Evolutionary conservation across 2,329 filamentous ascomycete genomes (phyloP).

Genomic region (Zopfia rhizophila): DNA sequence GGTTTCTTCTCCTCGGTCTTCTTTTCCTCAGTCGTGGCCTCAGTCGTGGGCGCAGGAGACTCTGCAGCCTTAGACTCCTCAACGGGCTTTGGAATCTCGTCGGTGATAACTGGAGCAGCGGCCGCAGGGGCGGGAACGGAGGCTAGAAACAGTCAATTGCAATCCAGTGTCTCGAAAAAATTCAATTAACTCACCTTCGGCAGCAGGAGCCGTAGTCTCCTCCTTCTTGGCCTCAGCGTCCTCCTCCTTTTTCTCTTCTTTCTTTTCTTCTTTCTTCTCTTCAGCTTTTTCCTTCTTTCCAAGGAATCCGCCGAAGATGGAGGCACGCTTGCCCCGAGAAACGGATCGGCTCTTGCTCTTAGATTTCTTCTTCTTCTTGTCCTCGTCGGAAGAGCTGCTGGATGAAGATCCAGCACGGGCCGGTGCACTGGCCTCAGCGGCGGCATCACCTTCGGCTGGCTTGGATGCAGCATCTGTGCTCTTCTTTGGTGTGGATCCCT

Average conservation of each 20-base stretch:
- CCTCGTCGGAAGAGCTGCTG: constrained; percentile 55
- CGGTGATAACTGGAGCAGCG: constrained; percentile 49
- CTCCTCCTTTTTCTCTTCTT: constrained; percentile 50
- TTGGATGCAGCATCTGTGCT: constrained; percentile 58
- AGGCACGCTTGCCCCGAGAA: constrained; percentile 68
- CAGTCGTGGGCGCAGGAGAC: constrained; percentile 32
- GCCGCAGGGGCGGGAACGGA: constrained; percentile 31
- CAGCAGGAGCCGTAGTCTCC: constrained; percentile 41
- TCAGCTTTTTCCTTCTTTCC: constrained; percentile 68
- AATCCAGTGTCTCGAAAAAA: too few relatives aligned
- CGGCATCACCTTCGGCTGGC: constrained; percentile 37
- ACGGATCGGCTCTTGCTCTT: constrained; percentile 69
- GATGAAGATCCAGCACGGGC: constrained; percentile 53
- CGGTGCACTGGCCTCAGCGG: constrained; percentile 28
- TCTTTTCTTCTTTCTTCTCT: constrained; percentile 58
- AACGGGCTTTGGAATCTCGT: constrained; percentile 35
- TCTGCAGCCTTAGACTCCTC: constrained; percentile 60
- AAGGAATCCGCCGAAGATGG: constrained; percentile 67
- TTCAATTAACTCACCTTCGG: constrained; percentile 40
- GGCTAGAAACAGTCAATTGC: constrained; percentile 21
- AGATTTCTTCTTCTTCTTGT: constrained; percentile 56
- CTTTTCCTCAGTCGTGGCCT: constrained; percentile 61
- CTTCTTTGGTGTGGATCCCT: constrained; percentile 57
- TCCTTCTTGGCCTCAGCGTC: constrained; percentile 46
- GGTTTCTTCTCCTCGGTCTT: constrained; percentile 59